Base-by-base conservation (phyloP, 805 yeast genomes). In the Candida chauliodis region DNA sequence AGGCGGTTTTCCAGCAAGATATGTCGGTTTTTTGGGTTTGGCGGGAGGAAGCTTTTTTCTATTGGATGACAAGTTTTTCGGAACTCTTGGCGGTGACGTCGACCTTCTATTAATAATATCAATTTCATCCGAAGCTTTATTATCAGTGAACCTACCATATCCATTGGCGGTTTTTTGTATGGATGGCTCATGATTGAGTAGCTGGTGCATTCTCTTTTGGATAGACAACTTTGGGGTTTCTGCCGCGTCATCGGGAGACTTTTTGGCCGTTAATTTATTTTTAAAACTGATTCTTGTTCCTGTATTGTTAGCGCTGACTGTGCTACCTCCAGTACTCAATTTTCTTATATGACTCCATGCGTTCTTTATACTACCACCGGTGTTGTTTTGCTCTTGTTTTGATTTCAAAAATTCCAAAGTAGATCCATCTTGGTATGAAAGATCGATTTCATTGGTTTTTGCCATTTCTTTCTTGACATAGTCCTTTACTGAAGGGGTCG, bases 121-220 rank as follows among this genome's bases (percentile, higher is more conserved):
- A 13, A 63, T 42, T 24, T 63, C 68, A 13, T 64, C 69, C 11
- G 51, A 62, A 32, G 55, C 66, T 35, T 52, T 53, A 9, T 34
- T 22, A 34, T 73, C 81, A 0, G 90, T 79, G 53, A 74, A 85
- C 53, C 78, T 77, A 6, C 96, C 96, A 57, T 89, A 88, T 0
- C 96, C 96, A 4, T 69, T 58, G 0, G 95, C 95, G 0, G 91
- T 79, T 49, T 76, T 81, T 13, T 61, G 54, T 0, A 74, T 62
- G 2, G 75, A 74, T 4, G 73, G 53, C 26, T 52, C 61, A 43
- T 68, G 64, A 42, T 58, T 66, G 39, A 79, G 55, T 27, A 76
- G 60, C 47, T 67, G 68, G 32, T 71, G 73, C 55, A 79, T 77
- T 47, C 84, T 66, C 40, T 73, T 61, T 48, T 78, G 82, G 30